Percentiles rank a stretch among this genome's conserved stretches.
Evolutionary conservation across 768 basidiomycete species (phyloP).

Genomic region (Phaeotremella fagi): DNA sequence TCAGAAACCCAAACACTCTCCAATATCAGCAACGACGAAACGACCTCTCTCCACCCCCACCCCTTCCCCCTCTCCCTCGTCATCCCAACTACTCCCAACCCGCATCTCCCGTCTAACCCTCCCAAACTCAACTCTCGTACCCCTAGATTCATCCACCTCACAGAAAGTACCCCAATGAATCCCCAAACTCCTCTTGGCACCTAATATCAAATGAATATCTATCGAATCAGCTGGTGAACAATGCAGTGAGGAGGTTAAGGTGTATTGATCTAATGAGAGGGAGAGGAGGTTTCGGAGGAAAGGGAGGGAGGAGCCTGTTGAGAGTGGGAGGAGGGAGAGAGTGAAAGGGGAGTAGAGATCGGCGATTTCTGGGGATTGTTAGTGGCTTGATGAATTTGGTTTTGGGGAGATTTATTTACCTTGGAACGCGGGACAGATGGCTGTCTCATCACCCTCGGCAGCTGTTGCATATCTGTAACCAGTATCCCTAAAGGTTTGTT

Average conservation of each 20-base stretch:
- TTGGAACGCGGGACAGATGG: slow-evolving; percentile 47
- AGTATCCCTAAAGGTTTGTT: slow-evolving; percentile 34
- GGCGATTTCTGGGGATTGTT: slow-evolving; percentile 35
- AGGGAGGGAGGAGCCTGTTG: slow-evolving; percentile 46
- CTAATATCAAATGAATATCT: slow-evolving; percentile 32
- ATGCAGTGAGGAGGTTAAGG: slow-evolving; percentile 41
- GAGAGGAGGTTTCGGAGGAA: slow-evolving; percentile 44
- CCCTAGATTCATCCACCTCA: slow-evolving; percentile 35
- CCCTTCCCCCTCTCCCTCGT: slow-evolving; percentile 2
- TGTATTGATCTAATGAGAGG: slow-evolving; percentile 47
- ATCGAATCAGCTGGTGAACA: slow-evolving; percentile 37
- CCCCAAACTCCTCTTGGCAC: slow-evolving; percentile 23
- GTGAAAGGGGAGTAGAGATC: slow-evolving; percentile 37
- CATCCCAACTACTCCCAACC: slow-evolving; percentile 21
- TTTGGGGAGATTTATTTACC: too few relatives aligned
- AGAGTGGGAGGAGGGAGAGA: slow-evolving; percentile 42
- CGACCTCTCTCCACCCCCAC: slow-evolving; percentile 15
- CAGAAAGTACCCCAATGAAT: slow-evolving; percentile 46
- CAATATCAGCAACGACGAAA: slow-evolving; percentile 36
- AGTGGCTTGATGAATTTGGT: background rate
- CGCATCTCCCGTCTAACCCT: slow-evolving; percentile 20
- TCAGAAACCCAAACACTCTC: slow-evolving; percentile 32
- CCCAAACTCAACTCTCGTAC: slow-evolving; percentile 40
- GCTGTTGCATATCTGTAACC: slow-evolving; percentile 47
- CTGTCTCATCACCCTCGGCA: slow-evolving; percentile 25